Conservation (phyloP, 768 basidiomycete genomes). For the Rhodotorula graminis region DNA sequence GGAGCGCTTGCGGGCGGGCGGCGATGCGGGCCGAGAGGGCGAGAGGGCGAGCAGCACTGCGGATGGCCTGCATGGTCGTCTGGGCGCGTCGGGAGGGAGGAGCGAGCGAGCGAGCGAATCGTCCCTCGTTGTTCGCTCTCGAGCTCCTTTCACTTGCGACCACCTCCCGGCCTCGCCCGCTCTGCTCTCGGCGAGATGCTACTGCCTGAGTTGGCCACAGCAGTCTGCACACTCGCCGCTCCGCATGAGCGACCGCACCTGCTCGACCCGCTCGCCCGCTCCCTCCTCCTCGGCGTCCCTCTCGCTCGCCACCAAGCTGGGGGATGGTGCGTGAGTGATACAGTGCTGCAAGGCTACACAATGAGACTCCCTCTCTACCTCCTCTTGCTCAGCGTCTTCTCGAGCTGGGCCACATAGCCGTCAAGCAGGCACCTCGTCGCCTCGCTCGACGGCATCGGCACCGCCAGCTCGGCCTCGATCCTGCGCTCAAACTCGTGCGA, state of each 20-base stretch:
- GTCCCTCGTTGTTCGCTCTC: no score
- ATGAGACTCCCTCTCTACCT: neutral
- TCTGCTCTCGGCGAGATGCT: no score
- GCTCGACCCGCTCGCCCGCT: no score
- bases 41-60: conserved; percentile 21
- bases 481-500: neutral
- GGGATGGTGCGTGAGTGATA: no score
- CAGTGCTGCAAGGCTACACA: no score
- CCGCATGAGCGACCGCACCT: no score
- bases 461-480: neutral
- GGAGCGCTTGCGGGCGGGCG: conserved; percentile 14
- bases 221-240: no score
- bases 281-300: no score
- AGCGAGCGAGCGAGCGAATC: neutral
- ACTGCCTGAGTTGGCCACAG: no score
- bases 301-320: no score
- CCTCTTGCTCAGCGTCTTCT: neutral
- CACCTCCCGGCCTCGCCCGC: no score
- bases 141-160: no score
- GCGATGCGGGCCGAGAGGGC: conserved; percentile 11
- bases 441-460: neutral
- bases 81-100: neutral
- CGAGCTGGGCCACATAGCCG: conserved; percentile 13
- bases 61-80: conserved; percentile 25
- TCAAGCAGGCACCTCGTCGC: neutral